Conservation (phyloP, 768 basidiomycete genomes). For the Erythrobasidium yunnanense region DNA sequence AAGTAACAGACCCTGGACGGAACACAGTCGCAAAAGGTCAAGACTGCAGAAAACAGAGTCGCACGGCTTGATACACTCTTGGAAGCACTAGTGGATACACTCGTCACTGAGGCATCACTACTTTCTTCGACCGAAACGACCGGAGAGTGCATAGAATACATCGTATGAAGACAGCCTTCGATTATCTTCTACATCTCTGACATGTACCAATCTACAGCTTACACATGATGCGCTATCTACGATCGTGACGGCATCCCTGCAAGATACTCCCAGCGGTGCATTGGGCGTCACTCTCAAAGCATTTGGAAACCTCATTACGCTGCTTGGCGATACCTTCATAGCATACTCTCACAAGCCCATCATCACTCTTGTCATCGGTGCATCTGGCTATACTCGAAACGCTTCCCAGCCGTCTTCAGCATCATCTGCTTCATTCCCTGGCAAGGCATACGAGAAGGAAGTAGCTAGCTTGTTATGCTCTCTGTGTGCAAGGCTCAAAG, state of each 20-base stretch:
- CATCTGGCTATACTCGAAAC: no score
- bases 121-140: slow-evolving; percentile 47
- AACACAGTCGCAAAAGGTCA: no score
- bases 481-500: slow-evolving; percentile 80
- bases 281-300: slow-evolving; percentile 77
- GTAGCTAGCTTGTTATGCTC: slow-evolving; percentile 84
- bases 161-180: slow-evolving; percentile 39
- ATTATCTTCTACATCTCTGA: background rate
- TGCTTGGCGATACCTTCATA: slow-evolving; percentile 84
- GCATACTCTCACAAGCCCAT: slow-evolving; percentile 68
- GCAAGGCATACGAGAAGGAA: slow-evolving; percentile 45
- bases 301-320: slow-evolving; percentile 80
- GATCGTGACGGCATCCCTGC: slow-evolving; percentile 73
- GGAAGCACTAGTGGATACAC: slow-evolving; percentile 20
- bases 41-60: background rate
- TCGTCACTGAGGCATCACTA: background rate
- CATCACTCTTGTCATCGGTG: background rate
- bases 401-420: no score
- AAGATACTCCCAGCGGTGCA: slow-evolving; percentile 76
- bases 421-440: slow-evolving; percentile 32
- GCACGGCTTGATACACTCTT: background rate
- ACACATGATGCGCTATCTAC: slow-evolving; percentile 78
- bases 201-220: slow-evolving; percentile 41
- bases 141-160: slow-evolving; percentile 79
- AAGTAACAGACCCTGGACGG: no score